Conservation (phyloP, 352 stramenopile genomes). For the Phytophthora megakarya region DNA sequence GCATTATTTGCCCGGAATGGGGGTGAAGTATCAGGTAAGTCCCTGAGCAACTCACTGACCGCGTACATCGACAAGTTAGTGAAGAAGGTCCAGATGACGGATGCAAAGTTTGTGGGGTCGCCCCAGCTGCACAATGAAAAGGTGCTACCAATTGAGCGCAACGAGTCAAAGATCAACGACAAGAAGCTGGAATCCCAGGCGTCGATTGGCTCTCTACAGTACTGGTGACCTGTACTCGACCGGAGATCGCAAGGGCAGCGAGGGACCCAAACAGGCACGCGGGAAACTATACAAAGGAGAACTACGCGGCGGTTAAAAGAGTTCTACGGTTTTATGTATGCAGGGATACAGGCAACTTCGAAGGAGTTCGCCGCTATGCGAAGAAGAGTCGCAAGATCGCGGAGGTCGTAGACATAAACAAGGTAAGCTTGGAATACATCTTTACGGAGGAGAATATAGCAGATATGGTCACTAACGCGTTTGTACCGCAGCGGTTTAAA, state of each 20-base stretch:
- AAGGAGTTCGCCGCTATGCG: slow-evolving; percentile 3
- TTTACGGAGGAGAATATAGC: not conserved
- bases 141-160: not conserved
- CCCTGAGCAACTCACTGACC: too few relatives aligned
- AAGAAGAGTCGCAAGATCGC: slow-evolving; percentile 7
- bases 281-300: not conserved
- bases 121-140: not conserved
- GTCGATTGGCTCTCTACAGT: not conserved
- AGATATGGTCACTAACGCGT: slow-evolving; percentile 10
- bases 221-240: not conserved
- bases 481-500: slow-evolving; percentile 3
- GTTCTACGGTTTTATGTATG: too few relatives aligned
- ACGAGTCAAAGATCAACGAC: not conserved
- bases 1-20: too few relatives aligned
- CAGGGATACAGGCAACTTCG: not conserved
- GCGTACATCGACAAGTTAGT: not conserved
- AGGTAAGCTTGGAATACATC: not conserved
- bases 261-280: not conserved
- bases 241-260: not conserved
- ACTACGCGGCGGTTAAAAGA: not conserved
- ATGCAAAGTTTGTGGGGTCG: not conserved
- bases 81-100: not conserved
- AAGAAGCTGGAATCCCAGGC: not conserved
- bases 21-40: too few relatives aligned
- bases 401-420: not conserved